Conservation (phyloP, 768 basidiomycete genomes). For the Dioszegia crocea region DNA sequence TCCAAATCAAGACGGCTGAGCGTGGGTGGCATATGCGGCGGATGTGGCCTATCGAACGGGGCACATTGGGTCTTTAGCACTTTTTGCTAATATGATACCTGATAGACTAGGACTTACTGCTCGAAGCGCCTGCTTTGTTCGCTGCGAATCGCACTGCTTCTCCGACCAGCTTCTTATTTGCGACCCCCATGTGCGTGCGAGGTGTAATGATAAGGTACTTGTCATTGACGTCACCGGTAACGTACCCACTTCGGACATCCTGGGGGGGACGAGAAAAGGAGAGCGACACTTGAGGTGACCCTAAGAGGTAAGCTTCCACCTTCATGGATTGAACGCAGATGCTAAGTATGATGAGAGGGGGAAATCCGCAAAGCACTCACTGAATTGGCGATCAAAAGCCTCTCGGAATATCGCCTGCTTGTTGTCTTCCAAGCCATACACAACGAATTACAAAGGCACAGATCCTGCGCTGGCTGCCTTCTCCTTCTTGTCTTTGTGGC, state of each 20-base stretch:
- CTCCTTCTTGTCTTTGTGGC: slow-evolving; percentile 11
- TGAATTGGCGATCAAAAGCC: background rate
- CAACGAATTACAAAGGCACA: background rate
- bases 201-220: slow-evolving; percentile 5
- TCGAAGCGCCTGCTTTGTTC: background rate
- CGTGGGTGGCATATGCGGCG: too few relatives aligned
- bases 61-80: too few relatives aligned
- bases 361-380: too few relatives aligned
- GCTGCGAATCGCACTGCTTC: slow-evolving; percentile 1
- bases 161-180: background rate
- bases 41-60: too few relatives aligned
- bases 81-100: background rate
- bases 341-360: too few relatives aligned
- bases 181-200: background rate
- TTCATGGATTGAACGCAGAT: too few relatives aligned
- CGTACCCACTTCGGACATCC: background rate
- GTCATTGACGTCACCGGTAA: background rate
- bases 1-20: too few relatives aligned
- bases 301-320: background rate
- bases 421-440: background rate
- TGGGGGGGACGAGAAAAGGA: background rate
- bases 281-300: slow-evolving; percentile 3
- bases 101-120: background rate
- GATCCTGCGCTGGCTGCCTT: background rate
- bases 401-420: slow-evolving; percentile 4